Evolutionary conservation across 352 stramenopile genomes (phyloP).

Genomic region (Phytophthora ramorum): DNA sequence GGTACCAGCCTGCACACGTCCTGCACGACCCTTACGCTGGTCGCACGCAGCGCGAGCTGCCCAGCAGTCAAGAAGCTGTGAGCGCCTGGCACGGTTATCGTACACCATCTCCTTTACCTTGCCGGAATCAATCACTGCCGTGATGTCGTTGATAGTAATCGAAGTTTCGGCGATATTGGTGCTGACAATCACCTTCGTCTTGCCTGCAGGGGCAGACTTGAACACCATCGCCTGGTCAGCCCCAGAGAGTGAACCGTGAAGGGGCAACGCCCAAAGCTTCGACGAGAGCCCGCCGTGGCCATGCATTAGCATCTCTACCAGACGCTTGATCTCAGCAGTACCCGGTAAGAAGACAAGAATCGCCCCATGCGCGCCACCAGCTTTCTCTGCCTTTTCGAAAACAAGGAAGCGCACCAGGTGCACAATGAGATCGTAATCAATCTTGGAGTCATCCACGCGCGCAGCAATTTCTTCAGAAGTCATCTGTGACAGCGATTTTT

Average conservation of each 20-base stretch:
- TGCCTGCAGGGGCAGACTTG: constrained; percentile 57
- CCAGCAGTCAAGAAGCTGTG: constrained; percentile 86
- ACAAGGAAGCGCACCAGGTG: constrained; percentile 84
- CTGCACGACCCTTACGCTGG: constrained; percentile 84
- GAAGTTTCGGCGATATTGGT: constrained; percentile 93
- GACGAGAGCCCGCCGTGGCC: constrained; percentile 41
- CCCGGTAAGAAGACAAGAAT: constrained; percentile 88
- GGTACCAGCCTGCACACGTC: constrained; percentile 78
- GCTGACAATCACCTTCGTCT: constrained; percentile 88
- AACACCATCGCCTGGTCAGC: constrained; percentile 83
- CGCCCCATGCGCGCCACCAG: constrained; percentile 43
- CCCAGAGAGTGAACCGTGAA: constrained; percentile 81
- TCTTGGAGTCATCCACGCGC: constrained; percentile 89
- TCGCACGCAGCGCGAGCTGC: constrained; percentile 81
- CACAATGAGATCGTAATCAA: constrained; percentile 95
- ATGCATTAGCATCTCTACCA: constrained; percentile 68
- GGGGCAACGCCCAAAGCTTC: constrained; percentile 68
- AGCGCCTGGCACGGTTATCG: constrained; percentile 69
- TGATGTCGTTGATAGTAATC: constrained; percentile 91
- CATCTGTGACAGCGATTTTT: constrained; percentile 40
- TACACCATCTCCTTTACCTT: constrained; percentile 93
- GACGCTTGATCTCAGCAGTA: constrained; percentile 83
- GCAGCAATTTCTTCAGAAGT: constrained; percentile 60
- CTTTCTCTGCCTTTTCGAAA: constrained; percentile 25
- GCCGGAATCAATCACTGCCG: constrained; percentile 85